Evolutionary conservation across 148 eudicot species (phyloP).

Genomic region (Rhododendron ovatum): DNA sequence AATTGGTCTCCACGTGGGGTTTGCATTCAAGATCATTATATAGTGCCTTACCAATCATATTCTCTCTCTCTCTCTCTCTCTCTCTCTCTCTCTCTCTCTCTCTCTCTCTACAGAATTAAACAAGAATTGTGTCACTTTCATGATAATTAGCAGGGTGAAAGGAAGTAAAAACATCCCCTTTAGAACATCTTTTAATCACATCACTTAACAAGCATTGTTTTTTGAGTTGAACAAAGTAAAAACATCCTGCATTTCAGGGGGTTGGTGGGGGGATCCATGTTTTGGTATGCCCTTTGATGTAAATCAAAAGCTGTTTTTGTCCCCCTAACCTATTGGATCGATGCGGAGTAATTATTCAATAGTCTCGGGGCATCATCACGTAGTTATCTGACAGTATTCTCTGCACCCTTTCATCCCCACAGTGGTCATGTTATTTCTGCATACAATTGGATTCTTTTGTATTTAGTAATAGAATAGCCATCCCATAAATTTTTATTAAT

Average conservation of each 20-base stretch:
- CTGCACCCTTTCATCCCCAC: too few species aligned
- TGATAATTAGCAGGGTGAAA: not conserved
- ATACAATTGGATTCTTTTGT: too few species aligned
- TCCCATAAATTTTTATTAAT: too few species aligned
- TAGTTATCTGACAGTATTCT: too few species aligned
- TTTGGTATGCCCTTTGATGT: not conserved
- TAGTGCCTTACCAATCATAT: slow-evolving; percentile 2
- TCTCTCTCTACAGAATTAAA: not conserved
- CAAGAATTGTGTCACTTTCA: not conserved
- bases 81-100: not conserved
- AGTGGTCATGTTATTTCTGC: too few species aligned
- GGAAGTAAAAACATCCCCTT: not conserved
- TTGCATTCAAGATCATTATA: not conserved
- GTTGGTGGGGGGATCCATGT: slow-evolving; percentile 5
- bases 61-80: too few species aligned
- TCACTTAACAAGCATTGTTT: not conserved
- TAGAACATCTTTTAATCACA: not conserved
- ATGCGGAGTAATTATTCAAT: not conserved
- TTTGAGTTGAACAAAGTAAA: not conserved
- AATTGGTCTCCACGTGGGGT: slow-evolving; percentile 62
- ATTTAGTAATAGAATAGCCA: too few species aligned
- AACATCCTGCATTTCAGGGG: slow-evolving; percentile 8
- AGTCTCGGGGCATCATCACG: too few species aligned
- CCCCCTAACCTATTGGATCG: not conserved
- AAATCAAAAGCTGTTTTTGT: not conserved